A percentile compares a stretch with the other conserved stretches of the same genome.
phyloP scores from a whole-genome alignment of 495 filamentous ascomycete genomes.

The Astrocystis sublimbata region DNA sequence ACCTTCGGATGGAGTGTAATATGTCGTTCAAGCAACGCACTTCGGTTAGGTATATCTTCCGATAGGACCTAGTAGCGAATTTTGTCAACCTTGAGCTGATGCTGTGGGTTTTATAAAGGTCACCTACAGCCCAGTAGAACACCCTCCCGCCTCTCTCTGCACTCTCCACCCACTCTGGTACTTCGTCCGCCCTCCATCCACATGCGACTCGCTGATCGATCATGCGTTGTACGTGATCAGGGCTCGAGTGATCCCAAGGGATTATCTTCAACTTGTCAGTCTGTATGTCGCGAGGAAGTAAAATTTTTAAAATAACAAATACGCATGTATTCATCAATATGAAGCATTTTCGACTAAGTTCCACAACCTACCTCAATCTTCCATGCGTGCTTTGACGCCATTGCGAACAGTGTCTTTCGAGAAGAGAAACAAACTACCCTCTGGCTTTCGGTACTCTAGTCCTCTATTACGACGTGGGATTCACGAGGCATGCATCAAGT shows the following conservation, averaged over 20 bases:
- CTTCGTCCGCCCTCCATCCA: slow-evolving; percentile 37
- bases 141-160: slow-evolving; percentile 32
- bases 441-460: too few species aligned
- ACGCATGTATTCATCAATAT: background rate
- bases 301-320: too few species aligned
- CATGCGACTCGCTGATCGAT: slow-evolving; percentile 43
- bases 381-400: slow-evolving; percentile 30
- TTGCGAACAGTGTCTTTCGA: background rate
- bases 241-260: slow-evolving; percentile 41
- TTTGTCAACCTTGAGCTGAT: slow-evolving; percentile 13
- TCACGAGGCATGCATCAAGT: too few species aligned
- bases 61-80: slow-evolving; percentile 23
- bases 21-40: slow-evolving; percentile 27
- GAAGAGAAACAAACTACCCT: too few species aligned
- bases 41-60: slow-evolving; percentile 29
- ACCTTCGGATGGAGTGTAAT: slow-evolving; percentile 29
- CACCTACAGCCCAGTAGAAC: slow-evolving; percentile 37
- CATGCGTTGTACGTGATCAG: slow-evolving; percentile 37
- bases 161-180: slow-evolving; percentile 30
- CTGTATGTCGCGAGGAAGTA: background rate
- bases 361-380: slow-evolving; percentile 29
- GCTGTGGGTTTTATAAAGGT: background rate
- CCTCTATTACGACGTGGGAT: too few species aligned
- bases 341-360: background rate
- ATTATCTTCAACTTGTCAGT: slow-evolving; percentile 28